Percentiles rank a stretch among this genome's conserved stretches.
Conservation (phyloP, 2,329 filamentous ascomycete species). For the Basipetospora chlamydospora region DNA sequence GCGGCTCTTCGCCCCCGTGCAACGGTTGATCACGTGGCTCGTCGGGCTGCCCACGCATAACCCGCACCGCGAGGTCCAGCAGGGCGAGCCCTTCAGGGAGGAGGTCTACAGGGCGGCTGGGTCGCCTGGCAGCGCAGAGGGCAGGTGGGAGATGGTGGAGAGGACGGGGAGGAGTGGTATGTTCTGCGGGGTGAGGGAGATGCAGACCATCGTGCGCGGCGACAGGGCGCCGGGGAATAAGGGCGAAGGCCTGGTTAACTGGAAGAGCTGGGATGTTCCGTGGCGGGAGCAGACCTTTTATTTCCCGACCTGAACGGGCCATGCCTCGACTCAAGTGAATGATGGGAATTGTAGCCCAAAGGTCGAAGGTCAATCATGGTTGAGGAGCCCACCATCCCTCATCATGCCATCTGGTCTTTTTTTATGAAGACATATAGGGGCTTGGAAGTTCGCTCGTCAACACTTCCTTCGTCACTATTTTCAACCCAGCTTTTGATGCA, state of each 20-base stretch:
- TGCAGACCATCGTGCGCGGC: constrained; percentile 21
- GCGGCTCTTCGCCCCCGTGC: constrained; percentile 43
- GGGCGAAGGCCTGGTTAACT: constrained; percentile 5
- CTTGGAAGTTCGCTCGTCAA: no score
- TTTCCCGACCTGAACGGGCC: background rate
- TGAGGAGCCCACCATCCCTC: no score
- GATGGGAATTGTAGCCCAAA: no score
- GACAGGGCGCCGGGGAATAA: constrained; percentile 8
- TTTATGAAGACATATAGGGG: no score
- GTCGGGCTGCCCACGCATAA: constrained; percentile 45
- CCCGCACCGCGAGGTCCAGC: constrained; percentile 41
- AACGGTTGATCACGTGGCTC: constrained; percentile 41
- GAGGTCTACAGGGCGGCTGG: no score
- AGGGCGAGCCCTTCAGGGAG: constrained; percentile 39
- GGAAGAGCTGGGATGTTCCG: background rate
- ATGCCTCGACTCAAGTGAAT: no score
- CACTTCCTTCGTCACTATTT: no score
- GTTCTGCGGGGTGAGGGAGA: constrained; percentile 39
- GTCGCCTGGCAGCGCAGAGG: constrained; percentile 13
- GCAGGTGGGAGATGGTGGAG: constrained; percentile 25
- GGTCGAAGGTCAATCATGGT: no score
- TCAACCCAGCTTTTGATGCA: no score
- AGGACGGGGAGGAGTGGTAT: constrained; percentile 33
- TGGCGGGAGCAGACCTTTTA: background rate
- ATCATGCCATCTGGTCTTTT: no score